These are phyloP conservation scores for Strigomonas galati DNA, from an alignment of 208 protist species.

Conservation along the genomic window DNA sequence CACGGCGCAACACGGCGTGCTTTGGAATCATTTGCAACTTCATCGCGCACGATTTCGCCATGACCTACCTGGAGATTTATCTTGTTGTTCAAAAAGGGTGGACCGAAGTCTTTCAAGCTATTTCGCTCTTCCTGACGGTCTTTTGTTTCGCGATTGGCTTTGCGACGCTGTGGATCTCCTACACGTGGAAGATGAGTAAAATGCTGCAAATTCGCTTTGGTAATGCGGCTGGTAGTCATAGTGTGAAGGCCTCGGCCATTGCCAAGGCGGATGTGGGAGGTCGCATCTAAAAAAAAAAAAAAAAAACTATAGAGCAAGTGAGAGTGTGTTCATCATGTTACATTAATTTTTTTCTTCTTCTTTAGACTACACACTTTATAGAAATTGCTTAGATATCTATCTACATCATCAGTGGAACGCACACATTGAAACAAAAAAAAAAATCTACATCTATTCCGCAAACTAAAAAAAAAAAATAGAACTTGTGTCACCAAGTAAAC, in stretches of 20 bases:
- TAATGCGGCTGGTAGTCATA: conserved; percentile 22
- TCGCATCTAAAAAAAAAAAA: neutral
- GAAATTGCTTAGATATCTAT: too few relatives aligned
- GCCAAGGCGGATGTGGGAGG: conserved; percentile 6
- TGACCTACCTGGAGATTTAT: conserved; percentile 74
- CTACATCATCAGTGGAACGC: neutral
- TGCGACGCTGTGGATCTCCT: conserved; percentile 61
- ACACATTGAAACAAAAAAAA: conserved; percentile 4
- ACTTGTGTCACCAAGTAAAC: too few relatives aligned
- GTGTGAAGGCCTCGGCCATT: conserved; percentile 3
- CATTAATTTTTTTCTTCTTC: conserved; percentile 16
- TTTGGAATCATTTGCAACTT: conserved; percentile 57
- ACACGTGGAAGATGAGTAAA: conserved; percentile 80
- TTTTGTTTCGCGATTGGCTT: conserved; percentile 73
- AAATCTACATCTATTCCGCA: neutral
- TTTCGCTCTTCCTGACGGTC: conserved; percentile 62
- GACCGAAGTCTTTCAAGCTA: conserved; percentile 50
- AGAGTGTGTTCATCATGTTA: neutral
- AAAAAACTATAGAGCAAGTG: neutral
- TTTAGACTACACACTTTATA: neutral
- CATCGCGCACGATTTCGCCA: conserved; percentile 63
- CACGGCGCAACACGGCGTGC: conserved; percentile 43
- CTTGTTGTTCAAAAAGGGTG: conserved; percentile 57
- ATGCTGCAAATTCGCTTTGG: conserved; percentile 61
- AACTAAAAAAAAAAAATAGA: conserved; percentile 1